These are phyloP conservation scores for Vigna trinervia DNA, from an alignment of 306 rosid genomes.

Conservation along the genomic window DNA sequence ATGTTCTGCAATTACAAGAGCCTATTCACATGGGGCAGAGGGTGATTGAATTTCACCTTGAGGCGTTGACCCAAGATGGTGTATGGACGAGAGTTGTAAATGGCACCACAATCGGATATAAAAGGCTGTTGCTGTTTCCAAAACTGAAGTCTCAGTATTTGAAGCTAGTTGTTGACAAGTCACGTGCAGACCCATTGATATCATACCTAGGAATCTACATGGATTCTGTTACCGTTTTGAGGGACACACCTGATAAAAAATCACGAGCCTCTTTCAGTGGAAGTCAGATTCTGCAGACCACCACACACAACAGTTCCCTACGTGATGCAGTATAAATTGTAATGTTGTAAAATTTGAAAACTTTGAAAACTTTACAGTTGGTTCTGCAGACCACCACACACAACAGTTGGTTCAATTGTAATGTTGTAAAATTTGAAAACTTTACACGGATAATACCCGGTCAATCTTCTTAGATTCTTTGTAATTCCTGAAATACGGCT, in stretches of 20 bases:
- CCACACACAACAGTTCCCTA: conserved; percentile 43
- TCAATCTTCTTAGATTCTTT: not conserved
- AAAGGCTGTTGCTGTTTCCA: conserved; percentile 71
- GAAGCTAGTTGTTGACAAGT: conserved; percentile 75
- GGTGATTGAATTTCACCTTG: conserved; percentile 74
- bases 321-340: conserved; percentile 50
- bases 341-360: conserved; percentile 4
- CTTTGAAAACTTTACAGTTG: too few species aligned
- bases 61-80: conserved; percentile 53
- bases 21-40: conserved; percentile 96
- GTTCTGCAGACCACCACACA: conserved; percentile 41
- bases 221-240: conserved; percentile 61
- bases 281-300: conserved; percentile 53
- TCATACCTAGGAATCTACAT: conserved; percentile 67
- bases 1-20: conserved; percentile 82
- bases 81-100: conserved; percentile 64
- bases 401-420: conserved; percentile 48
- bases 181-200: conserved; percentile 79
- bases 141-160: conserved; percentile 57
- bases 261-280: conserved; percentile 48
- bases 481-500: conserved; percentile 21
- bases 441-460: not conserved
- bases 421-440: conserved; percentile 2
- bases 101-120: conserved; percentile 87
- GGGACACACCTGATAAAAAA: conserved; percentile 40